Base-by-base conservation (phyloP, 768 basidiomycete species). In the Tremella mesenterica region DNA sequence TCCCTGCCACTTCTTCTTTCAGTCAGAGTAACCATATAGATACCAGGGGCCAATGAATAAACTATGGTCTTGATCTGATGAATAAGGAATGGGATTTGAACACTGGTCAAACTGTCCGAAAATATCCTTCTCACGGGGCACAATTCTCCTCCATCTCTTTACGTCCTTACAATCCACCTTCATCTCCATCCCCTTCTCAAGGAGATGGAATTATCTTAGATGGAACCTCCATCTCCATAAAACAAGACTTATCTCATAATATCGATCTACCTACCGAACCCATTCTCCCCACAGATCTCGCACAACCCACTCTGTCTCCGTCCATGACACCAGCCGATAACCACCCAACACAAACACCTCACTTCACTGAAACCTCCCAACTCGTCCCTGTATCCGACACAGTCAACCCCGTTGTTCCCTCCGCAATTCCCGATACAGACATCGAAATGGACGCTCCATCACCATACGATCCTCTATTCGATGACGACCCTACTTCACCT, bases 41-140 rank as follows among this genome's bases (percentile, higher is more conserved):
- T n/a, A n/a, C n/a, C n/a, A n/a, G n/a, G n/a, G n/a, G n/a, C n/a
- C n/a, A n/a, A n/a, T n/a, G n/a, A n/a, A n/a, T n/a, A n/a, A n/a
- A n/a, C n/a, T n/a, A n/a, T n/a, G n/a, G n/a, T n/a, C n/a, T n/a
- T n/a, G n/a, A 10, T n/a, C 56, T 60, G 13, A 53, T 33, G 21
- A 45, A 18, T 21, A 63, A 97, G 93, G 88, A 96, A 82, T 97
- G 95, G 93, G 93, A 97, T 74, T 80, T 99, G 31, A 88, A 99
- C 67, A 92, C 85, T 0, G 93, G 95, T 6, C 80, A 86, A 56
- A 76, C 76, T 34, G 80, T 83, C 12, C 81, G 90, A 45, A 82
- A 78, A 44, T 97, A 87, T 70, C 82, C 80, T 0, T 80, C 85
- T 0, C 89, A 95, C 64, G 82, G 84, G 23, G 82, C 88, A 2